These are phyloP conservation scores for Cordyceps farinosa DNA, from an alignment of 2,329 filamentous ascomycete genomes.

Conservation along the genomic window DNA sequence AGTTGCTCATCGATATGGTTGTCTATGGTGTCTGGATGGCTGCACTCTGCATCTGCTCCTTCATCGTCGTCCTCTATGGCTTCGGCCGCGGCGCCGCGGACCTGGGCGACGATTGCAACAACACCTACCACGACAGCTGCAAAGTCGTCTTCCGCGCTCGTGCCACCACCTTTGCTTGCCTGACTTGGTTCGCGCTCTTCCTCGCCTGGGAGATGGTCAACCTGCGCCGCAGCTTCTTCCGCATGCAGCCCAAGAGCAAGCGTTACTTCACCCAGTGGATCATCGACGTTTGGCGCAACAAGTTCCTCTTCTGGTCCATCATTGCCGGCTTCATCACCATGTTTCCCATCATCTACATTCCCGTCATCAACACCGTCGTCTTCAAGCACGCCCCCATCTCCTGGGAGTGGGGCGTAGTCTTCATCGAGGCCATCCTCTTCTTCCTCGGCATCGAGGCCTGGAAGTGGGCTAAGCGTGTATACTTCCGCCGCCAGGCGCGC, in stretches of 20 bases:
- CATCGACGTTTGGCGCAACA: slow-evolving; percentile 63
- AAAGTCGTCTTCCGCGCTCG: slow-evolving; percentile 64
- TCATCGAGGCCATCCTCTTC: slow-evolving; percentile 52
- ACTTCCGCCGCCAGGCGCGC: slow-evolving; percentile 31
- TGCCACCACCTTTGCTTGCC: slow-evolving; percentile 66
- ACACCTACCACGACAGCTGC: slow-evolving; percentile 48
- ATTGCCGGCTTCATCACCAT: slow-evolving; percentile 43
- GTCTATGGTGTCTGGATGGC: slow-evolving; percentile 67
- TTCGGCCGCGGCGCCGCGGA: slow-evolving; percentile 46
- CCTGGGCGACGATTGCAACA: slow-evolving; percentile 59
- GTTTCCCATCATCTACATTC: slow-evolving; percentile 54
- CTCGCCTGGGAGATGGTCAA: slow-evolving; percentile 74
- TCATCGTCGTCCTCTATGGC: slow-evolving; percentile 50
- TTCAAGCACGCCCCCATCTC: slow-evolving; percentile 56
- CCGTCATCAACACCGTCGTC: slow-evolving; percentile 52
- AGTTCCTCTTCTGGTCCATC: slow-evolving; percentile 65
- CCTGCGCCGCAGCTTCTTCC: slow-evolving; percentile 67
- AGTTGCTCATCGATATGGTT: slow-evolving; percentile 63
- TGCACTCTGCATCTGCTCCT: slow-evolving; percentile 52
- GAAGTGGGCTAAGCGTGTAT: slow-evolving; percentile 55
- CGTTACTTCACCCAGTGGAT: slow-evolving; percentile 63
- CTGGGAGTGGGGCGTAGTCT: slow-evolving; percentile 61
- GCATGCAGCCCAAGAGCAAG: slow-evolving; percentile 62
- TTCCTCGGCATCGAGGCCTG: slow-evolving; percentile 55
- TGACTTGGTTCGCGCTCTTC: slow-evolving; percentile 73